These are phyloP conservation scores for Coniochaeta hoffmannii DNA, from an alignment of 2,329 filamentous ascomycete genomes.

Conservation along the genomic window DNA sequence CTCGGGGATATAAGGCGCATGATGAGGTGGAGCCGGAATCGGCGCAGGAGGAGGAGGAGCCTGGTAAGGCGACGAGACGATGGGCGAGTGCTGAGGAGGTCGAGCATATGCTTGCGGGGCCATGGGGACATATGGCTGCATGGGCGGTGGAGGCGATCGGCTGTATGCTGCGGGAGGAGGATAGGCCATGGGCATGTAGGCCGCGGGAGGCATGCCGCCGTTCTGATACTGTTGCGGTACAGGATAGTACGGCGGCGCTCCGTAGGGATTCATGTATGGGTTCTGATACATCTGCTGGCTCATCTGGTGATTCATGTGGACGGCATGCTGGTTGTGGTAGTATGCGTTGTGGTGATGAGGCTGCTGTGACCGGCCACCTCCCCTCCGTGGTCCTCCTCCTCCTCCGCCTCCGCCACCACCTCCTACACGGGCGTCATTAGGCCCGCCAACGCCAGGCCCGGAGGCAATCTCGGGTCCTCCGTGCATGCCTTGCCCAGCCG, in stretches of 20 bases:
- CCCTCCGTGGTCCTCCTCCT: constrained; percentile 19
- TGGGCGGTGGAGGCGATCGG: constrained; percentile 38
- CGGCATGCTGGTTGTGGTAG: constrained; percentile 24
- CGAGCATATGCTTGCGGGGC: constrained; percentile 41
- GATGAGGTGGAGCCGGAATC: constrained; percentile 36
- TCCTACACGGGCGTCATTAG: constrained; percentile 26
- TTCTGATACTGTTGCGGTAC: constrained; percentile 54
- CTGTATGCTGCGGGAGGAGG: constrained; percentile 30
- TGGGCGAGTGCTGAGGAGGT: constrained; percentile 32
- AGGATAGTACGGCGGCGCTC: constrained; percentile 28
- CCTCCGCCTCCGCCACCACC: constrained; percentile 18
- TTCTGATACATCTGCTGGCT: constrained; percentile 37
- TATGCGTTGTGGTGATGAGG: constrained; percentile 28
- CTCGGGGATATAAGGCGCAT: constrained; percentile 35
- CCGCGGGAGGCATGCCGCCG: constrained; percentile 32
- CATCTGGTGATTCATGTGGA: constrained; percentile 30
- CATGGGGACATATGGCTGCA: constrained; percentile 48
- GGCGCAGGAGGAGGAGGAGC: constrained; percentile 35
- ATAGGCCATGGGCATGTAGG: constrained; percentile 40
- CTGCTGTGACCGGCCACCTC: constrained; percentile 18
- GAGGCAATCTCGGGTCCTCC: constrained; percentile 28
- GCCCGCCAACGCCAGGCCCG: constrained; percentile 15
- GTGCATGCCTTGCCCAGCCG: constrained; percentile 63
- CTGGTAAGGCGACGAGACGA: constrained; percentile 49
- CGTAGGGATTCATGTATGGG: constrained; percentile 40